Evolutionary conservation across 129 eudicot genomes (phyloP).

Genomic region (Mikania micrantha): DNA sequence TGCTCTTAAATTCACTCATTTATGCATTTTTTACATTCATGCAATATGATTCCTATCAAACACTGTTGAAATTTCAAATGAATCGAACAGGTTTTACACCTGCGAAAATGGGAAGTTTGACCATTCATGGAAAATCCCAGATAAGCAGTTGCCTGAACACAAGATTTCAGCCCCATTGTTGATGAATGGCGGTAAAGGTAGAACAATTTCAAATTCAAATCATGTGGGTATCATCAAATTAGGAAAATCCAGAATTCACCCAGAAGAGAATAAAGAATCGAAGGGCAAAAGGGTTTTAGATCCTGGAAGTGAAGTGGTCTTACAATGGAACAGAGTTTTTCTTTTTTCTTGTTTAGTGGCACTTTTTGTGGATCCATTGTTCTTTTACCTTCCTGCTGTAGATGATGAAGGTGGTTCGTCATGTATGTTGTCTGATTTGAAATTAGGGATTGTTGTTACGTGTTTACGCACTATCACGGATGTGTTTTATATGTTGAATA

Average conservation of each 20-base stretch:
- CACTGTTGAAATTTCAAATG: not conserved
- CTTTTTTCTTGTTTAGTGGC: conserved; percentile 68
- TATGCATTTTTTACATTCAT: conserved; percentile 1
- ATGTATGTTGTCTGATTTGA: conserved; percentile 65
- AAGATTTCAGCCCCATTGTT: conserved; percentile 44
- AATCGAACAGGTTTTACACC: conserved; percentile 48
- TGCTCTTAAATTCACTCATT: not conserved
- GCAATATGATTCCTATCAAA: not conserved
- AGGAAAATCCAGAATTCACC: conserved; percentile 47
- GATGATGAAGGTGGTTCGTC: conserved; percentile 27
- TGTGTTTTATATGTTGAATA: conserved; percentile 58
- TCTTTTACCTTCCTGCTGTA: conserved; percentile 77
- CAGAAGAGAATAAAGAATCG: conserved; percentile 41
- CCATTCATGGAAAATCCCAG: conserved; percentile 43
- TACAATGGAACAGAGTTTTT: conserved; percentile 78
- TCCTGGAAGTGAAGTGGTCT: conserved; percentile 71
- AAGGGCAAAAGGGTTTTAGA: conserved; percentile 44
- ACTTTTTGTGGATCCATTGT: conserved; percentile 83
- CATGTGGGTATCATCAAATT: conserved; percentile 27
- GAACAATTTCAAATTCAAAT: conserved; percentile 11
- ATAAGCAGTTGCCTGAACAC: conserved; percentile 32
- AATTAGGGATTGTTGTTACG: conserved; percentile 66
- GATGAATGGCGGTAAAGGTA: conserved; percentile 26
- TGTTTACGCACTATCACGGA: conserved; percentile 69
- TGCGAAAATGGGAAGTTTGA: conserved; percentile 47